Evolutionary conservation across 2,329 filamentous ascomycete genomes (phyloP), one percentile per base, ranked within the genome.

Genomic region (Leptodontidium sp.): DNA sequence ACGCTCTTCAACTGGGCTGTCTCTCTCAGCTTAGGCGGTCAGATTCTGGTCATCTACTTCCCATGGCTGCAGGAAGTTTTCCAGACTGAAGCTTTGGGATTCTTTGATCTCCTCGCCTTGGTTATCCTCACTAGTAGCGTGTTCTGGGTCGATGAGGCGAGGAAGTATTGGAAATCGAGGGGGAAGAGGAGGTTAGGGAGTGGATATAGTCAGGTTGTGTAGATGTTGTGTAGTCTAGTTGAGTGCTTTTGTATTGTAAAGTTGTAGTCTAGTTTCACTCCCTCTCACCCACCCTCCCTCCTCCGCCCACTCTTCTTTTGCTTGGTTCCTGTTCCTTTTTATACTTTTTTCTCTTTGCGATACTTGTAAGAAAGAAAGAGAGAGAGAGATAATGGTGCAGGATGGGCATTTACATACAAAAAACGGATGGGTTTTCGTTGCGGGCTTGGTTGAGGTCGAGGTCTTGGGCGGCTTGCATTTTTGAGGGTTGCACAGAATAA

Each of bases 1-100:
- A 91, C 90, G 69, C 91, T 99, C 81, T 99, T 99, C 83, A 98
- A 98, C 81, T 97, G 95, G 85, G 94, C 96, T 0, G 96, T 99
- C 1, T 87, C 91, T 9, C 90, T 96, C 29, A 95, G 92, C 78
- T 80, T 99, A 61, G 82, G 92, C 5, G 96, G 96, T 1, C 96
- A 99, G 81, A 82, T 94, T 57, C 86, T 95, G 71, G 97, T 99
- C 66, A 93, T 99, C 65, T 99, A 98, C 80, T 90, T 98, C 72
- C 96, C 96, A 11, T 94, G 94, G 82, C 83, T 99, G 75, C 96
- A 99, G 81, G 88, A 92, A 64, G 90, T 98, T 5, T 99, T 99
- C 82, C 96, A 99, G 83, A 99, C 96, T 0, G 96, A 99, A 80
- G 91, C 92, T 0, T 81, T 99, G 65, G 84, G 88, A 0, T 79